phyloP scores from a whole-genome alignment of 23 red algal species.

The Gracilaria vermiculophylla region DNA sequence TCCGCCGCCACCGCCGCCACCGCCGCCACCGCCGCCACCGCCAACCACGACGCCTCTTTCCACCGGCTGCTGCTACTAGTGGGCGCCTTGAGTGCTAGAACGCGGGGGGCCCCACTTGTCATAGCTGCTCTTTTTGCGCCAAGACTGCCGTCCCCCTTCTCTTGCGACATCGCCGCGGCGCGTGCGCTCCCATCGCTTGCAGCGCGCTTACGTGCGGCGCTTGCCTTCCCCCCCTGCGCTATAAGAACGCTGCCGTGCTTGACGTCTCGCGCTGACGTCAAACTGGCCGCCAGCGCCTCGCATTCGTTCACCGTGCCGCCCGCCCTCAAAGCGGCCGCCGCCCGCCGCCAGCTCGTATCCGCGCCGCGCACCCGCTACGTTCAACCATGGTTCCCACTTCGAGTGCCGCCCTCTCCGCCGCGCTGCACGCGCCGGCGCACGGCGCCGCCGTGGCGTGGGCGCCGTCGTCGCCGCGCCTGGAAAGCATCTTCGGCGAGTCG shows the following conservation, averaged over 20 bases:
- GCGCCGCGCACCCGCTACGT: background rate
- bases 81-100: background rate
- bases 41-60: background rate
- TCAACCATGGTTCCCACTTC: background rate
- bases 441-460: background rate
- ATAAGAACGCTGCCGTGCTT: background rate
- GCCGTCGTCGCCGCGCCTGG: conserved; percentile 3
- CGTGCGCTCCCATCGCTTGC: background rate
- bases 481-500: background rate
- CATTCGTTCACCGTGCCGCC: too few relatives aligned
- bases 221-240: background rate
- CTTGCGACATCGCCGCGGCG: too few relatives aligned
- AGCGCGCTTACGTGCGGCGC: background rate
- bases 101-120: too few relatives aligned
- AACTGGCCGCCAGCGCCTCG: too few relatives aligned
- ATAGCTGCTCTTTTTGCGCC: background rate
- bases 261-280: too few relatives aligned
- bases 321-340: too few relatives aligned
- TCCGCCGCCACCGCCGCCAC: too few relatives aligned
- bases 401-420: background rate
- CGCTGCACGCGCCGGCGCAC: background rate
- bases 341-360: background rate
- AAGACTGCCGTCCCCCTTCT: background rate
- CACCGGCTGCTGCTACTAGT: too few relatives aligned
- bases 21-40: too few relatives aligned